A percentile compares a stretch with the other conserved stretches of the same genome.
Evolutionary conservation across 306 rosid genomes (phyloP).

Genomic region (Erythrophleum fordii): DNA sequence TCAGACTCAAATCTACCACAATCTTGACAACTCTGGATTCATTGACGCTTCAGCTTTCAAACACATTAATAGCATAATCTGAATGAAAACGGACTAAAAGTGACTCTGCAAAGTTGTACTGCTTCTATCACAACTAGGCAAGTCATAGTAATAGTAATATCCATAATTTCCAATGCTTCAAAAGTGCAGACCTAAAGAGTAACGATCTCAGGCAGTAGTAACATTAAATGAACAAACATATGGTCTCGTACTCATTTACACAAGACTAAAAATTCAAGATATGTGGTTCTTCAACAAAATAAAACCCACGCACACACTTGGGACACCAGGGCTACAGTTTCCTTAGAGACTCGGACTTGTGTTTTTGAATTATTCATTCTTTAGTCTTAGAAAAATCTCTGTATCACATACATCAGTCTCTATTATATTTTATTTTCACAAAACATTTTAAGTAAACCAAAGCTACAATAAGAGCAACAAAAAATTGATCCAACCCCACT

Average conservation of each 20-base stretch:
- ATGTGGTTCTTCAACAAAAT: constrained; percentile 1
- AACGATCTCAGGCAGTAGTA: neutral
- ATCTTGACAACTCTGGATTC: neutral
- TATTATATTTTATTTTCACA: neutral
- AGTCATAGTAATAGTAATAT: neutral
- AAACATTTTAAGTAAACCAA: constrained; percentile 1
- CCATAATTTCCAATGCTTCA: neutral
- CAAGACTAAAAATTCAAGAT: neutral
- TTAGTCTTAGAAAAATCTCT: neutral
- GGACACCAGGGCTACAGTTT: neutral
- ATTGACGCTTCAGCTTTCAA: neutral
- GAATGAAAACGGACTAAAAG: neutral
- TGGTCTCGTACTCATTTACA: neutral
- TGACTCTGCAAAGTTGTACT: neutral
- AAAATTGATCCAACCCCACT: neutral
- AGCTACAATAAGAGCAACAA: neutral
- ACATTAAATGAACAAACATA: neutral
- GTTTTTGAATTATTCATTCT: neutral
- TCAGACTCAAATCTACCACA: neutral
- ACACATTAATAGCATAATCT: neutral
- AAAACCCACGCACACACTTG: neutral
- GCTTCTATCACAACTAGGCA: neutral
- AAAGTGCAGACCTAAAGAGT: neutral
- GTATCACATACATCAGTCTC: constrained; percentile 9
- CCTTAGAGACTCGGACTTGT: neutral